Percentiles rank a stretch among this genome's conserved stretches.
phyloP scores from a whole-genome alignment of 192 early-diverging fungal genomes.

The Coemansia sp. region DNA sequence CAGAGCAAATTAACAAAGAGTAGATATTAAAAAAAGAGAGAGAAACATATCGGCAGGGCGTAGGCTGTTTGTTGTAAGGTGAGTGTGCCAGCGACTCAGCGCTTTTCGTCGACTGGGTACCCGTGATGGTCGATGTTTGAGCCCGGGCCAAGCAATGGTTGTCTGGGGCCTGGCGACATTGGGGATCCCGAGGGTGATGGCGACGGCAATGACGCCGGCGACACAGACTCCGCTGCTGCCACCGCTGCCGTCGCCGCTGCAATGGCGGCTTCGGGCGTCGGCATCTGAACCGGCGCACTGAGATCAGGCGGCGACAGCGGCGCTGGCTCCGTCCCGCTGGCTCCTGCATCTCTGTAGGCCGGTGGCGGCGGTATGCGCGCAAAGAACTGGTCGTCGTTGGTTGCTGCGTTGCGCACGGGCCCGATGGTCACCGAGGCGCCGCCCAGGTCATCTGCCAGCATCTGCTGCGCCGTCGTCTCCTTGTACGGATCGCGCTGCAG shows the following conservation, averaged over 20 bases:
- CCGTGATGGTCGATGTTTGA: background rate
- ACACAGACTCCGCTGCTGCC: no score
- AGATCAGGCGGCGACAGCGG: background rate
- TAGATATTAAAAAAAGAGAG: no score
- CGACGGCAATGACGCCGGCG: no score
- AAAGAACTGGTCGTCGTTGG: background rate
- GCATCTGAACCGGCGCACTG: background rate
- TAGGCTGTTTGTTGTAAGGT: no score
- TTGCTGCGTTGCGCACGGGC: background rate
- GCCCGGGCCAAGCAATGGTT: background rate
- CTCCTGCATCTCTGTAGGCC: background rate
- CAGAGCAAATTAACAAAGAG: no score
- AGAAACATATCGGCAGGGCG: no score
- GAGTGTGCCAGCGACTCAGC: background rate
- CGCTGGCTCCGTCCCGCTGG: background rate
- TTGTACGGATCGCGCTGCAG: constrained; percentile 13
- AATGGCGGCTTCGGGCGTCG: background rate
- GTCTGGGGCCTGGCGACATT: no score
- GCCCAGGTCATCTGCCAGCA: constrained; percentile 12
- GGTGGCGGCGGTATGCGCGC: background rate
- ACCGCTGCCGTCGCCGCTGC: no score
- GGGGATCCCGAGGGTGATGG: no score
- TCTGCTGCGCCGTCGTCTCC: constrained; percentile 11
- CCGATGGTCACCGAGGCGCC: constrained; percentile 12
- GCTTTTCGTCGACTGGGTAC: constrained; percentile 3